Evolutionary conservation across 2,329 filamentous ascomycete genomes (phyloP), one percentile per base, ranked within the genome.

Genomic region (Sphaerulina musiva): DNA sequence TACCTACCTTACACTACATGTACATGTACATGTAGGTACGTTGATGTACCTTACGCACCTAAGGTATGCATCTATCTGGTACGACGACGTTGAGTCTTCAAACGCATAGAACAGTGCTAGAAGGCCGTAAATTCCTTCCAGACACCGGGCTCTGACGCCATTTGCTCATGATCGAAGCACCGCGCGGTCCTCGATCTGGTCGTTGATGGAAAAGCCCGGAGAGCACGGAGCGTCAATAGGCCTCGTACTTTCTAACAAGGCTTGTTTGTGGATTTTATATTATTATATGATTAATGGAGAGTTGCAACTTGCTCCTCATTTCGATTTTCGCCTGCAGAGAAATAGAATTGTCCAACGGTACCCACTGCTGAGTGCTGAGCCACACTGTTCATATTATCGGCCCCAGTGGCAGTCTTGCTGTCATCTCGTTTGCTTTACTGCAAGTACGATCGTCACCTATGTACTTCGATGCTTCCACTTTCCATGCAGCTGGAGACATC

Each of bases 131-230:
- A 38, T 38, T 54, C 50, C 53, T 40, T 47, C 53, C 41, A 56
- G 48, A 57, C 54, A 46, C 51, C 57, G 54, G 51, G 39, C 45
- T 45, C 46, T 51, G 47, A 54, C 57, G 54, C 57, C 43, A 57
- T 50, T 50, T 54, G 57, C 40, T 38, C 29, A 29, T 49, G 38
- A 23, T 56, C 34, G 36, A 53, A 46, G 44, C 36, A 20, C 39
- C 38, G 32, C 46, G 14, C 48, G 39, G 42, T 39, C 41, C 31
- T 47, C 20, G 39, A 51, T 31, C 31, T 49, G 54, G 45, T 48
- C 41, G 48, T 41, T 48, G 49, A 48, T 32, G 45, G 31, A 12
- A 50, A 45, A 38, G 54, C 48, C 53, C 14, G 14, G 47, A 34
- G 48, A 29, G 53, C 48, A 51, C 47, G 45, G 48, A 44, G 41